A percentile compares a stretch with the other conserved stretches of the same genome.
Evolutionary conservation across 148 eudicot species (phyloP).

Genomic region (Camellia sinensis): DNA sequence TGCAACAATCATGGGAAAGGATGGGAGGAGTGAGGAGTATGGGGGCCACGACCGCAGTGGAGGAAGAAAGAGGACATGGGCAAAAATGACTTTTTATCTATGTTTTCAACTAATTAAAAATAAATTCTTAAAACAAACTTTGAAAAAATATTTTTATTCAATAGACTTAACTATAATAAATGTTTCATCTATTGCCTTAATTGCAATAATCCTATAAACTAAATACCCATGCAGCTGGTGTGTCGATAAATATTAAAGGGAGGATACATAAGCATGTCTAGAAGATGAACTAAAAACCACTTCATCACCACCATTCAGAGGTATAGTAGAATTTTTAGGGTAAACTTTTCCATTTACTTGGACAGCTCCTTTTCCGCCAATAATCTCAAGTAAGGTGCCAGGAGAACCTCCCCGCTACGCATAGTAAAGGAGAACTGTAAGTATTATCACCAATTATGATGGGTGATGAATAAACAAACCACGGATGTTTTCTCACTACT

Average conservation of each 20-base stretch:
- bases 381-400: conserved; percentile 61
- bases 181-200: no score
- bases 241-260: not conserved
- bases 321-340: conserved; percentile 51
- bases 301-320: conserved; percentile 76
- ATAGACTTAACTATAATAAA: no score
- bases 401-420: conserved; percentile 48
- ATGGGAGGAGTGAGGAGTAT: no score
- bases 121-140: no score
- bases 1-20: no score
- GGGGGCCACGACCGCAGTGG: no score
- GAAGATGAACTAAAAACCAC: conserved; percentile 64
- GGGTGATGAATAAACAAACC: not conserved
- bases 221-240: conserved; percentile 1
- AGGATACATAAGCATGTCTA: conserved; percentile 96
- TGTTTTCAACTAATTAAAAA: no score
- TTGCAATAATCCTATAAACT: not conserved
- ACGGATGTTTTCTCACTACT: not conserved
- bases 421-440: conserved; percentile 7
- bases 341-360: conserved; percentile 62
- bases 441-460: not conserved
- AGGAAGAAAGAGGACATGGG: no score
- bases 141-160: no score
- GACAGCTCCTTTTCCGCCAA: conserved; percentile 74
- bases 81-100: no score